Conservation (phyloP, 2,329 filamentous ascomycete genomes). For the Aphanocladium album region DNA sequence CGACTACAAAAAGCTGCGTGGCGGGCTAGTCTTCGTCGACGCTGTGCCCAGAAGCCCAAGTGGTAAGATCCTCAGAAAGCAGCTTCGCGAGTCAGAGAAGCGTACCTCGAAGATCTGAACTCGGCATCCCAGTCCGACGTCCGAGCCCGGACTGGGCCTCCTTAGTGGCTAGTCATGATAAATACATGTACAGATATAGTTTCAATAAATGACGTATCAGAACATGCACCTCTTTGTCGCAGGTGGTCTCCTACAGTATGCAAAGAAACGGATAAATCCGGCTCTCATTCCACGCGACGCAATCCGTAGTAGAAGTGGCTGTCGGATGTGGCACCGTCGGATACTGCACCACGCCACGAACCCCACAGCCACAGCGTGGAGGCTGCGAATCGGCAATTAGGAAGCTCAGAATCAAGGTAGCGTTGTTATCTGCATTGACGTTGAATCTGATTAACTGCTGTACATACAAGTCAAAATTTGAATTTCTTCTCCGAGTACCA, state of each 20-base stretch:
- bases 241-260: neutral
- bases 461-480: no score
- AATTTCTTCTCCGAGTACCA: no score
- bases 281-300: neutral
- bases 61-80: constrained; percentile 42
- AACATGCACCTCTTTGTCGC: neutral
- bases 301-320: neutral
- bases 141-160: neutral
- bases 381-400: neutral
- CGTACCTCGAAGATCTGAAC: constrained; percentile 15
- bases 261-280: neutral
- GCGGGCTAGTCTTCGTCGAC: constrained; percentile 62
- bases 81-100: constrained; percentile 29
- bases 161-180: no score
- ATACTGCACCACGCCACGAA: neutral
- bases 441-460: no score
- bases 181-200: no score
- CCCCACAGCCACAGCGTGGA: neutral
- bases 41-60: constrained; percentile 62
- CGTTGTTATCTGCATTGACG: neutral
- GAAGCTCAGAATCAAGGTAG: neutral
- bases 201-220: neutral
- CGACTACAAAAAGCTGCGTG: constrained; percentile 60
- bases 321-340: constrained; percentile 8
- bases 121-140: neutral